Base-by-base conservation (phyloP, 768 basidiomycete species). In the Rhodotorula kratochvilovae region DNA sequence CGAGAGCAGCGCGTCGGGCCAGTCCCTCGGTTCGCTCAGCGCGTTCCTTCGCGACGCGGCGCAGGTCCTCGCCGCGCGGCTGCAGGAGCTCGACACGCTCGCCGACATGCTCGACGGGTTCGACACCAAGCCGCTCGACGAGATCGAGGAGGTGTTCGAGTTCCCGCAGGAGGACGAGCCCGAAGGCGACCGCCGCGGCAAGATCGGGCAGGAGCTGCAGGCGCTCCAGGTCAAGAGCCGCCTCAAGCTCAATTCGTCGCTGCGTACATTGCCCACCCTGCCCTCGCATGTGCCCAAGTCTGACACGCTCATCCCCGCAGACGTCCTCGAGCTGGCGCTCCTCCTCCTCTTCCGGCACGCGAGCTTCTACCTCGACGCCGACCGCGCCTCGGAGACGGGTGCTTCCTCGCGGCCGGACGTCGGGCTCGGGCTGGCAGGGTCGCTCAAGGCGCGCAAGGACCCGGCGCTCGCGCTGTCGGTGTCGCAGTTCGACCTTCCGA, bases 291-390 rank as follows among this genome's bases (percentile, higher is more conserved):
- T 15, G 45, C 5, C 2, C 25, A 31, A 7, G 36, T 35, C 48
- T 27, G 48, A 35, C 21, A 25, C 15, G 12, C n/a, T 35, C 23
- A 1, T 13, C 2, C 42, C 13, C 57, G 39, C 63, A 78, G 77
- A 78, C 54, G 65, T 75, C 42, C 48, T 87, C 61, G 92, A 94
- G 80, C 89, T 92, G 86, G 79, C 90, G 11, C 82, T 93, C 16
- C 83, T 93, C 27, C 83, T 93, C 29, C 81, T 91, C 17, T 92
- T 90, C 89, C 84, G 90, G 25, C 92, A 94, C 76, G 77, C 91
- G 39, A 83, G 85, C 23, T 87, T 87, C 77, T 93, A 89, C 79
- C 72, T 78, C 63, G 69, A 76, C 60, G 63, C 66, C 27, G 71
- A 78, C 42, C 69, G 76, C 60, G 63, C 42, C 79, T 19, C 54